Base-by-base conservation (phyloP, 768 basidiomycete species). In the Termitomyces sp. region DNA sequence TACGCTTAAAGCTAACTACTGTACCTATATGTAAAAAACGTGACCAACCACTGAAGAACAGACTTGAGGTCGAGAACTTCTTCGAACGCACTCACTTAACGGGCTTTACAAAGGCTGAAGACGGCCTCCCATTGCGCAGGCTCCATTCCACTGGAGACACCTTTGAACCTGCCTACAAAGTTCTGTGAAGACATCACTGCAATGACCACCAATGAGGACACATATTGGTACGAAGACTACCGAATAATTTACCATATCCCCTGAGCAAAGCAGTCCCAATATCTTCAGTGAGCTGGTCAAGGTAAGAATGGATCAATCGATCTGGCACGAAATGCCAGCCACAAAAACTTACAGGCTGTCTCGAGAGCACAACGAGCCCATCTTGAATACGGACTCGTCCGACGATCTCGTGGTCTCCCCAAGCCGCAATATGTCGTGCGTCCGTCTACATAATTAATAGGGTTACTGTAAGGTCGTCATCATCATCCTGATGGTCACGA, bases 321-420 rank as follows among this genome's bases (percentile, higher is more conserved):
- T 39, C 13, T 41, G 11, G 8, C 39, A 53, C 36, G 27, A 20
- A 33, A 11, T 15, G 20, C 9, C 44, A 41, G 46, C 39, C 27
- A 54, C 18, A 33, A 18, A 12, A 31, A 71, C 80, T 58, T 57
- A 83, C 83, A 55, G 84, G 78, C 71, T 81, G 76, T 55, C 81
- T 78, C 30, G 77, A 62, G 36, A 88, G 68, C 4, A 81, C 76
- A 31, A 87, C 72, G 41, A 87, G 71, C 15, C 87, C 87, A 68
- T 89, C 87, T 41, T 74, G 73, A 8, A 81, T 69, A 33, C 87
- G 74, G 15, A 88, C 72, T 33, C 85, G 80, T 39, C 87, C 87
- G 44, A 81, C 68, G 52, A 87, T 73, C 50, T 70, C 76, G 57
- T 79, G 82, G 4, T 73, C 76, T 2, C 83, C 85, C 87, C 86